Base-by-base conservation (phyloP, 2,329 filamentous ascomycete genomes). In the Trichophyton equinum region DNA sequence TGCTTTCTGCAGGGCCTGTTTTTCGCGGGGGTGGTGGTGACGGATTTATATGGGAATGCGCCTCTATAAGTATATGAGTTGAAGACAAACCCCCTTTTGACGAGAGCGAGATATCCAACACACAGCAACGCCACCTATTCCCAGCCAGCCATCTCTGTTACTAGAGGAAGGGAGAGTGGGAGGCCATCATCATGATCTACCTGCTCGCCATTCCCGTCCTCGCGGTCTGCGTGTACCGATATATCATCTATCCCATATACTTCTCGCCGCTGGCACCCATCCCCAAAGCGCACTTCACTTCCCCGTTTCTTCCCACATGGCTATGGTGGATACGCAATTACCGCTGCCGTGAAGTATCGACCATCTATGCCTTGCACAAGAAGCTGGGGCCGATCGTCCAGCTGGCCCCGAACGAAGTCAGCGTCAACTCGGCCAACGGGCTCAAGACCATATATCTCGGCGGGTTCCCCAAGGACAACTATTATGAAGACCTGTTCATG, bases 221-320 rank as follows among this genome's bases (percentile, higher is more conserved):
- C 51, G 51, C 51, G 7, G 11, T 36, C n/a, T 55, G 25, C 30
- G 51, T 42, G n/a, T 78, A 78, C 65, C 74, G 71, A 62, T 67
- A 64, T 20, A 66, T 78, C 18, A 62, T 78, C 38, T 71, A 73
- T 42, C 75, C 81, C 36, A 66, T 67, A 18, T 76, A 85, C 61
- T 58, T 85, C 44, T 88, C 86, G 2, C 84, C 86, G 0, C 75
- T 91, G 15, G 75, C 81, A 18, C 81, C 77, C 57, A 78, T 91
- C 30, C 87, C 87, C 4, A 81, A 80, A 63, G 86, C 86, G 0
- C 87, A 91, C 71, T 87, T 84, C 77, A 81, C 83, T 2, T 78
- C 81, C 1, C 79, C 82, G 1, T 71, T 88, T 62, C 85, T 84
- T 0, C 76, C 83, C 1, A 67, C 79, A 11, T 91, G 87, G 86